phyloP scores from a whole-genome alignment of 2,329 filamentous ascomycete genomes.

The Escovopsis weberi region DNA sequence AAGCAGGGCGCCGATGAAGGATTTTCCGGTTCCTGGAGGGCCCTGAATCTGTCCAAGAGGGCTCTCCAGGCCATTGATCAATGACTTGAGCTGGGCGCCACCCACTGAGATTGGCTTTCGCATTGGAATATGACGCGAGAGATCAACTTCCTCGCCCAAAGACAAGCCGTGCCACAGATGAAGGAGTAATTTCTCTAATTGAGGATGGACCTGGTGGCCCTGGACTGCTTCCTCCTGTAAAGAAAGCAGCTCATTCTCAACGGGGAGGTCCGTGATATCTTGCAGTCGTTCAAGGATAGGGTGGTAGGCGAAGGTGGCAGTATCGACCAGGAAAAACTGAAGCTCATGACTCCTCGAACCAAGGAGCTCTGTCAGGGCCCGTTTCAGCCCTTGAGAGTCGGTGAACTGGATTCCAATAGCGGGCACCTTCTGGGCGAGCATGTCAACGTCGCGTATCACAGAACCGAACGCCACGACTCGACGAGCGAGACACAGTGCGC shows the following conservation, averaged over 20 bases:
- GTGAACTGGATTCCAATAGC: slow-evolving; percentile 36
- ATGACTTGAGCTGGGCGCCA: slow-evolving; percentile 37
- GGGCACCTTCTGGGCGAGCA: slow-evolving; percentile 29
- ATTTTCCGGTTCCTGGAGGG: slow-evolving; percentile 65
- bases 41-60: slow-evolving; percentile 53
- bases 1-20: slow-evolving; percentile 53
- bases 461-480: slow-evolving; percentile 45
- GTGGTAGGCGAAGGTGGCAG: slow-evolving; percentile 54
- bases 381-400: slow-evolving; percentile 28
- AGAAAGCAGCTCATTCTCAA: slow-evolving; percentile 37
- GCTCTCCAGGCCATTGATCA: slow-evolving; percentile 38
- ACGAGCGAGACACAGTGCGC: slow-evolving; percentile 38
- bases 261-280: slow-evolving; percentile 36
- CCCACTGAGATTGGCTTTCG: slow-evolving; percentile 13
- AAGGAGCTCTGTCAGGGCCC: slow-evolving; percentile 31
- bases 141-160: not conserved
- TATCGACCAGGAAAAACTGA: slow-evolving; percentile 45
- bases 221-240: slow-evolving; percentile 3
- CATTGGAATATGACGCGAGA: slow-evolving; percentile 6
- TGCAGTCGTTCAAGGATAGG: slow-evolving; percentile 49
- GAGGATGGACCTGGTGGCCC: slow-evolving; percentile 4
- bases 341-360: slow-evolving; percentile 10
- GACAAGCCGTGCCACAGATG: not conserved
- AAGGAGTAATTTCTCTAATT: slow-evolving; percentile 1
- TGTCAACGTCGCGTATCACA: slow-evolving; percentile 35